These are phyloP conservation scores for Suillus americanus DNA, from an alignment of 768 basidiomycete genomes.

Conservation along the genomic window DNA sequence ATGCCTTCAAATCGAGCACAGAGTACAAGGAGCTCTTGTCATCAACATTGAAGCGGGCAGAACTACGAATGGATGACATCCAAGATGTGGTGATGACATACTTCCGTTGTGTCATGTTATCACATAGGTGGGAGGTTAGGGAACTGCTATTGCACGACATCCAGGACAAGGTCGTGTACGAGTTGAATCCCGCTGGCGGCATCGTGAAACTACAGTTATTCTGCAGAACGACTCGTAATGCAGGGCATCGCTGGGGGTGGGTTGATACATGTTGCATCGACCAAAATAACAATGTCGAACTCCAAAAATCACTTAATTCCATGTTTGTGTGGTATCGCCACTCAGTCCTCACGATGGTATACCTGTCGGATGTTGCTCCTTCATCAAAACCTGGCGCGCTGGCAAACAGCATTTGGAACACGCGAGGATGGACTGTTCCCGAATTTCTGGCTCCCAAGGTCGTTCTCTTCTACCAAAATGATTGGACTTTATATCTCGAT, in stretches of 20 bases:
- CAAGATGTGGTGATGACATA: neutral
- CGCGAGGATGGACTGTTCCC: too few species aligned
- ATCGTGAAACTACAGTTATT: neutral
- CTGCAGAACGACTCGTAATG: neutral
- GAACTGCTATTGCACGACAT: neutral
- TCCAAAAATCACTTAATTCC: too few species aligned
- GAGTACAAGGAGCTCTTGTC: constrained; percentile 1
- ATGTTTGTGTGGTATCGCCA: too few species aligned
- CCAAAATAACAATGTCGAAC: neutral
- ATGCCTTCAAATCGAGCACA: neutral
- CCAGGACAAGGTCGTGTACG: neutral
- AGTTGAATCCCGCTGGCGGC: neutral
- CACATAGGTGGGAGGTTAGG: neutral
- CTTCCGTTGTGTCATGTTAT: neutral
- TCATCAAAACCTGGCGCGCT: too few species aligned
- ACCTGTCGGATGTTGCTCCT: too few species aligned
- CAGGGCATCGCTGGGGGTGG: neutral
- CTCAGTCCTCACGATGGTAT: too few species aligned
- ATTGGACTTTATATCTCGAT: too few species aligned
- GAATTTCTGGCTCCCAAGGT: too few species aligned
- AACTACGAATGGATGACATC: neutral
- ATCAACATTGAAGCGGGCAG: neutral
- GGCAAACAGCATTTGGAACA: too few species aligned
- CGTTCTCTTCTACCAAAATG: too few species aligned
- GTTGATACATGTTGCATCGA: neutral